Base-by-base conservation (phyloP, 1,284 basidiomycete genomes). In the Vanrija pseudolonga region DNA sequence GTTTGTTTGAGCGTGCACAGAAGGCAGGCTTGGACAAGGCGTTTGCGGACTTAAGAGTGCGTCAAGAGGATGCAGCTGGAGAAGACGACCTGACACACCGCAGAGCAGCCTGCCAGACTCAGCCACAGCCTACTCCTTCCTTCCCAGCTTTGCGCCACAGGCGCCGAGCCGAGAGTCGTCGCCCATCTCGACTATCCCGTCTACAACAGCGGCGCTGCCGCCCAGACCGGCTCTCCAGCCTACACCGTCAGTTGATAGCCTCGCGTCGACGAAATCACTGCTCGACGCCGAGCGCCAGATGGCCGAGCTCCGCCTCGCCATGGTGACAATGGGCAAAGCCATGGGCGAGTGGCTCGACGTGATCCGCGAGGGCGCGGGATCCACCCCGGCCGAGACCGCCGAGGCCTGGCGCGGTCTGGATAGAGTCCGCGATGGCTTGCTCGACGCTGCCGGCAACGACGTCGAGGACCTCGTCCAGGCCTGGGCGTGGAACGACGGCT, bases 21-120 rank as follows among this genome's bases (percentile, higher is more conserved):
- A 76, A 73, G 18, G 69, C 75, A 1, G 76, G 76, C 12, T 50
- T 76, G 20, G 73, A 78, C 50, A 74, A 72, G 60, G 74, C 76
- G 3, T 63, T 75, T 3, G 66, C 69, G 1, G 76, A 77, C 42
- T 56, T 77, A 15, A 50, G 70, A 38, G 75, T 74, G 50, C 55
- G 71, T 7, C 7, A 15, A 20, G 22, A 12, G 42, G 23, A 8
- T 47, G 32, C 41, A 24, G 23, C 15, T 6, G 9, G 2, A 18
- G 50, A 22, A n/a, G 37, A 46, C 43, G 2, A 40, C 20, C 32
- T 45, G 47, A 40, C 38, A 39, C 18, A 44, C 32, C 39, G 32
- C 63, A 91, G 90, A 85, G 83, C 57, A 92, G 89, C 71, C 81
- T 92, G 18, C 89, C 90, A 2, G 90, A 93, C 61, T 60, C 68